These are phyloP conservation scores for Daldinia sp. DNA, from an alignment of 2,329 filamentous ascomycete genomes.

Conservation along the genomic window DNA sequence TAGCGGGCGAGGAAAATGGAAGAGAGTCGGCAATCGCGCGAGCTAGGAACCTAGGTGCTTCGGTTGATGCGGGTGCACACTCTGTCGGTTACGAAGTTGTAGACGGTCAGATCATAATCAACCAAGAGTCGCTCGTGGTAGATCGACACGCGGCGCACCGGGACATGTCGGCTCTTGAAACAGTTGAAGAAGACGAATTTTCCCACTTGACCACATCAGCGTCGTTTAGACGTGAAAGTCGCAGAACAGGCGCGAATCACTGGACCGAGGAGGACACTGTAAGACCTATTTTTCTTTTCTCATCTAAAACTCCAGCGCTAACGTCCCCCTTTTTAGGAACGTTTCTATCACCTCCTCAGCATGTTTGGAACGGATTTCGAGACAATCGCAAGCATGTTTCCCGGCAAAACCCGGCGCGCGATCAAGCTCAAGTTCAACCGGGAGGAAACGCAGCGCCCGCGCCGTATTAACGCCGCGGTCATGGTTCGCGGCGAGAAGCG, in stretches of 20 bases:
- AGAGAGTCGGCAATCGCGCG: constrained; percentile 39
- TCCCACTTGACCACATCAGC: constrained; percentile 76
- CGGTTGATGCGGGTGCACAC: constrained; percentile 45
- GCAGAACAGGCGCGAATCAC: constrained; percentile 69
- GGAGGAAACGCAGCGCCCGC: constrained; percentile 77
- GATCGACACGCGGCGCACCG: constrained; percentile 72
- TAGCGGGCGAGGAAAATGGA: constrained; percentile 42
- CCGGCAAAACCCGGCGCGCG: constrained; percentile 75
- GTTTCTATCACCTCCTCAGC: constrained; percentile 79
- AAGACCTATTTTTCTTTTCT: neutral
- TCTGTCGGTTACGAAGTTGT: constrained; percentile 65
- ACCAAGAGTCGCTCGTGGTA: constrained; percentile 75
- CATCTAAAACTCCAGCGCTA: neutral
- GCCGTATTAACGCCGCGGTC: constrained; percentile 72
- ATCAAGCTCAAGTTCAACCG: constrained; percentile 87
- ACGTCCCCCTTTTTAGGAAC: constrained; percentile 55
- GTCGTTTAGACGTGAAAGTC: constrained; percentile 73
- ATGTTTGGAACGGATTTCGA: constrained; percentile 88
- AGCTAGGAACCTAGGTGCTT: constrained; percentile 46
- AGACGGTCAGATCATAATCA: constrained; percentile 78
- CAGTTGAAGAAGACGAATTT: constrained; percentile 82
- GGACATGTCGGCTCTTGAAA: constrained; percentile 64
- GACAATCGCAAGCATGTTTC: constrained; percentile 82
- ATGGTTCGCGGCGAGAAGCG: constrained; percentile 66
- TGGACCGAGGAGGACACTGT: constrained; percentile 78